phyloP scores from a whole-genome alignment of 768 basidiomycete species.

The Lactarius hengduanensis region DNA sequence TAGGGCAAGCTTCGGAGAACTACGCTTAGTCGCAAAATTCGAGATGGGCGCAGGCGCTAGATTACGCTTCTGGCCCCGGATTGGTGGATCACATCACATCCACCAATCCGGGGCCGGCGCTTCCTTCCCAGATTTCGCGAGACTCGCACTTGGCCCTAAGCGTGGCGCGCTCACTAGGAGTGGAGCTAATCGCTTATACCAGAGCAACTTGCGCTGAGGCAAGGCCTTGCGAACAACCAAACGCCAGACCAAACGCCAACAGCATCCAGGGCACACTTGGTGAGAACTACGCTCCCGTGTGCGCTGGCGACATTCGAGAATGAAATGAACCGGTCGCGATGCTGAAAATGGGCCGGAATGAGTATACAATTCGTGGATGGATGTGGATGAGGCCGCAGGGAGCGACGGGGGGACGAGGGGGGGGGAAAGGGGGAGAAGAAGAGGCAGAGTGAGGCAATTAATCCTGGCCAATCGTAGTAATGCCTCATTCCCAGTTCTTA shows the following conservation, averaged over 20 bases:
- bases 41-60: too few species aligned
- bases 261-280: slow-evolving; percentile 37
- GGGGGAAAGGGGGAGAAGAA: not conserved
- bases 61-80: too few species aligned
- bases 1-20: slow-evolving; percentile 36
- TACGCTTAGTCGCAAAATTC: slow-evolving; percentile 25
- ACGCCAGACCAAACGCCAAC: not conserved
- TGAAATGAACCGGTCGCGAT: not conserved
- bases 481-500: slow-evolving; percentile 13
- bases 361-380: not conserved
- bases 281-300: slow-evolving; percentile 49
- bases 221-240: not conserved
- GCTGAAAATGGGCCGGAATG: not conserved
- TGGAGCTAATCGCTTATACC: not conserved
- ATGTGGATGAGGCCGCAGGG: not conserved
- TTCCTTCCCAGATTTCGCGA: too few species aligned
- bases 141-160: slow-evolving; percentile 31
- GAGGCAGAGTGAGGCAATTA: slow-evolving; percentile 24
- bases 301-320: not conserved
- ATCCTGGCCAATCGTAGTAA: slow-evolving; percentile 19
- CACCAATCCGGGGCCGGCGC: too few species aligned
- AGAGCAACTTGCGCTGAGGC: not conserved
- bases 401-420: not conserved
- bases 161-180: not conserved
- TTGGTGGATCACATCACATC: too few species aligned